Base-by-base conservation (phyloP, 257 asterid genomes). In the Solanum arcanum region DNA sequence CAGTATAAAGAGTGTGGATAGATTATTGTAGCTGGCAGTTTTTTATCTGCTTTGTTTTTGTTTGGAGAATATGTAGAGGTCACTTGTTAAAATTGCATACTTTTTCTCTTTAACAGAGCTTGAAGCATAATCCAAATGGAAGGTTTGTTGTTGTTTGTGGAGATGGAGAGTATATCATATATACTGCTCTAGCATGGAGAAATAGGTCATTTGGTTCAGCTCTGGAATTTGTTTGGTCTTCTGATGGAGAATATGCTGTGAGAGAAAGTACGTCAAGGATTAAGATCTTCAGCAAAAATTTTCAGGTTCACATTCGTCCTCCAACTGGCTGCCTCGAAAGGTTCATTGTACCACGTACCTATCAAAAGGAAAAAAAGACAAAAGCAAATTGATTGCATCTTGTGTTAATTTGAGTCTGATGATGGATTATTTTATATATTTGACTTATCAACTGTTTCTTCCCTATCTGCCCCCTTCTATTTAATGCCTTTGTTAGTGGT, bases 101-200 rank as follows among this genome's bases (percentile, higher is more conserved):
- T 35, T 33, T 85, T 44, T 76, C 42, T 88, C 33, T 27, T 27
- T 25, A 27, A 86, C 95, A 96, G 99, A 95, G 93, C 91, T 94
- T 96, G 90, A 96, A 95, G 95, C 99, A 96, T 93, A 96, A 96
- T 87, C 99, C 99, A 66, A 97, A 96, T 93, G 99, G 99, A 86
- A 91, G 99, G 93, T 96, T 97, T 78, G 99, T 97, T 86, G 98
- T 97, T 89, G 99, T 97, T 49, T 96, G 99, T 73, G 99, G 99
- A 81, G 99, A 97, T 91, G 99, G 99, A 18, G 99, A 97, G 91
- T 95, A 94, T 91, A 92, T 96, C 85, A 96, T 96, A 86, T 97
- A 96, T 91, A 97, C 99, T 31, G 99, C 99, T 73, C 89, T 97
- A 93, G 99, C 99, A n/a, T 96, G 99, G 99, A 94, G 99, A 91